A percentile compares a stretch with the other conserved stretches of the same genome.
These are phyloP conservation scores for Penicillium verhagenii DNA, from an alignment of 495 filamentous ascomycete species.

Conservation along the genomic window DNA sequence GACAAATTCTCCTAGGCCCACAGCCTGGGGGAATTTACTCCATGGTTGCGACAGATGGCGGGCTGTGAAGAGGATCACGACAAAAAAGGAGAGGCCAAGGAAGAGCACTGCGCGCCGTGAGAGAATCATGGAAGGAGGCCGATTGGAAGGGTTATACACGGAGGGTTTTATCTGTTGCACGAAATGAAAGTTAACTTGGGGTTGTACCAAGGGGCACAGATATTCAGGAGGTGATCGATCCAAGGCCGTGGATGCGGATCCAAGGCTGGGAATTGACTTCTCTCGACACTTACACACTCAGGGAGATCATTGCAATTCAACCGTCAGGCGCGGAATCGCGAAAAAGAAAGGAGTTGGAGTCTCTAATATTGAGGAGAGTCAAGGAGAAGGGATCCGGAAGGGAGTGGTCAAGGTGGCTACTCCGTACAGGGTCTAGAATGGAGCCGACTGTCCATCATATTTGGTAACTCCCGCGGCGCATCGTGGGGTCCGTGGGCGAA, in stretches of 20 bases:
- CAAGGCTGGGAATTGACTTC: too few species aligned
- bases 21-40: constrained; percentile 30
- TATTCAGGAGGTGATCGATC: not conserved
- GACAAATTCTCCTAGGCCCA: constrained; percentile 38
- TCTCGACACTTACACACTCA: not conserved
- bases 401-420: not conserved
- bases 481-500: not conserved
- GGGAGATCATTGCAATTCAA: constrained; percentile 2
- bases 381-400: not conserved
- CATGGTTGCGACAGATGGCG: constrained; percentile 29
- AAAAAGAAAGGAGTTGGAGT: not conserved
- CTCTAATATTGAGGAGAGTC: not conserved
- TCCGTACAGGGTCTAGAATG: not conserved
- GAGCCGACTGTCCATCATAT: not conserved
- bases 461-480: not conserved
- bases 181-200: constrained; percentile 9
- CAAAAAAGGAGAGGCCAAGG: constrained; percentile 38
- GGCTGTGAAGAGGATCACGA: constrained; percentile 30
- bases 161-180: constrained; percentile 21
- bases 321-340: not conserved
- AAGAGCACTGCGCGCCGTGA: constrained; percentile 37
- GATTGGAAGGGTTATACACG: constrained; percentile 11
- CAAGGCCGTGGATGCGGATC: not conserved
- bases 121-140: constrained; percentile 34
- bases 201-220: not conserved